Percentiles rank a stretch among this genome's conserved stretches.
phyloP scores from a whole-genome alignment of 2,329 filamentous ascomycete genomes.

The Penicillium carneum region DNA sequence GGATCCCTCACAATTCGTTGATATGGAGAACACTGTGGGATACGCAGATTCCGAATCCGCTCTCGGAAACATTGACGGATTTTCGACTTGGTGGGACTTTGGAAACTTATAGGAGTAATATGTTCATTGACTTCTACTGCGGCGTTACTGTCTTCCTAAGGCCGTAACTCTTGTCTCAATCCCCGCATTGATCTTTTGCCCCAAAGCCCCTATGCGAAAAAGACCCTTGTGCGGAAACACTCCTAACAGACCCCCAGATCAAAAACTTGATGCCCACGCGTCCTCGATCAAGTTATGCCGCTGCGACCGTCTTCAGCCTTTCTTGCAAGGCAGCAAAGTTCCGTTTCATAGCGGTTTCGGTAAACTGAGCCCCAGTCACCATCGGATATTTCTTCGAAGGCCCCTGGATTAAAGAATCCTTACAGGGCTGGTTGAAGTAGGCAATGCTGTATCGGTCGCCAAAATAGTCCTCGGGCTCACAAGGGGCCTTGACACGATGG shows the following conservation, averaged over 20 bases:
- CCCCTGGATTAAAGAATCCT: constrained; percentile 66
- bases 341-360: constrained; percentile 62
- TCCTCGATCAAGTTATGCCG: constrained; percentile 20
- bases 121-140: constrained; percentile 35
- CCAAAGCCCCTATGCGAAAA: constrained; percentile 22
- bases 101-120: constrained; percentile 43
- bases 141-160: constrained; percentile 11
- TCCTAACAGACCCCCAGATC: constrained; percentile 10
- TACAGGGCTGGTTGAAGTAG: constrained; percentile 70
- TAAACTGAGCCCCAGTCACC: constrained; percentile 68
- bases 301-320: constrained; percentile 50
- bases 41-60: constrained; percentile 39
- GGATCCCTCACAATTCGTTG: constrained; percentile 42
- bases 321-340: constrained; percentile 63
- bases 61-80: constrained; percentile 42
- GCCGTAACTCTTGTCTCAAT: constrained; percentile 13
- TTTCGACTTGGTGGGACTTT: constrained; percentile 48
- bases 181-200: background rate
- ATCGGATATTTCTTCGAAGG: constrained; percentile 67
- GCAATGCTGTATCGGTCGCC: constrained; percentile 70
- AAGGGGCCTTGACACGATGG: constrained; percentile 69
- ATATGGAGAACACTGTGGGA: constrained; percentile 41
- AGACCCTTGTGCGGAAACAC: constrained; percentile 26
- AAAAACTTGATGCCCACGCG: constrained; percentile 4
- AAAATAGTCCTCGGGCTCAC: constrained; percentile 62